Base-by-base conservation (phyloP, 179 eudicot genomes). In the Dionaea muscipula region DNA sequence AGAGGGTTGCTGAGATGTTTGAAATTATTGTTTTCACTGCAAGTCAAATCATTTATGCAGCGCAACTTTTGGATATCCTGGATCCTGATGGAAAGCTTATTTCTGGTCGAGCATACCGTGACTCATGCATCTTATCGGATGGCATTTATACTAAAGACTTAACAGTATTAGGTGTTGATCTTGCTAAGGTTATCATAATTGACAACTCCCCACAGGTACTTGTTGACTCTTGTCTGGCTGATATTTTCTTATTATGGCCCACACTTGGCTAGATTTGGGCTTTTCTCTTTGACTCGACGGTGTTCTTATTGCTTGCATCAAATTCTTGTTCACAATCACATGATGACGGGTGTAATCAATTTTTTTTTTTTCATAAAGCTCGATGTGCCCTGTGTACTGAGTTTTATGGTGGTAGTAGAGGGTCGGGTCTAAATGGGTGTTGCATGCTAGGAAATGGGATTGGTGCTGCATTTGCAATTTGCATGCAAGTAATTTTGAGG, bases 131-230 rank as follows among this genome's bases (percentile, higher is more conserved):
- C 53, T 82, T 85, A 62, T 64, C 84, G n/a, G 89, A 91, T 63
- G 98, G 96, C 57, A 80, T 60, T 59, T 87, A 91, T 71, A 82
- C 81, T 7, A 91, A 91, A 63, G 98, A 91, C 78, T 79, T 91
- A 62, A 88, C 93, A 26, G 86, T 91, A 52, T 69, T 91, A 54
- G 98, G 96, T 72, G 81, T 87, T 70, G 94, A 91, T 78, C 93
- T 91, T 61, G 81, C 98, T 26, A 91, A 88, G 78, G 83, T 91
- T 75, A 72, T 61, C 67, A 91, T 91, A 57, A 77, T 91, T 59
- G 98, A 91, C 72, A 91, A 91, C 74, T 82, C 83, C 4, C 98
- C 98, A 47, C 96, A 87, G 96, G 98, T 91, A 81, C 38, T 47
- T 57, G 31, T 41, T 14, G 17, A 31, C 37, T 36, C 26, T 33